Percentiles rank a stretch among this genome's conserved stretches.
These are phyloP conservation scores for Wickerhamomyces silvicola DNA, from an alignment of 805 yeast species.

Conservation along the genomic window DNA sequence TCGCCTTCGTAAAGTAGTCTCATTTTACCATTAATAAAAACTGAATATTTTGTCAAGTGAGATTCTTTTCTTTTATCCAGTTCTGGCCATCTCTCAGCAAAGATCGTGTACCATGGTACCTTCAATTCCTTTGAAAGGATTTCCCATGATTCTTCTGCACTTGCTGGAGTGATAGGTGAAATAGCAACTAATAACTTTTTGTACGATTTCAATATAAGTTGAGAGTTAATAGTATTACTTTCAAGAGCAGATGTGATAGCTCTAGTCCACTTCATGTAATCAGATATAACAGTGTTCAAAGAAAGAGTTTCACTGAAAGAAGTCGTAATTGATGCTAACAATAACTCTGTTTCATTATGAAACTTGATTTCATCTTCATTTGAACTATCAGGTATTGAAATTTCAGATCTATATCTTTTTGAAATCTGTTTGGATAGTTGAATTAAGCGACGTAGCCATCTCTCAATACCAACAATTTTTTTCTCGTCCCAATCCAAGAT, in stretches of 20 bases:
- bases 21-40: conserved; percentile 72
- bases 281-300: conserved; percentile 82
- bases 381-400: conserved; percentile 1
- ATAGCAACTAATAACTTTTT: conserved; percentile 53
- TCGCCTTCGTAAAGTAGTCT: conserved; percentile 38
- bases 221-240: conserved; percentile 28
- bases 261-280: conserved; percentile 79
- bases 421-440: conserved; percentile 15
- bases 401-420: not conserved
- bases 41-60: conserved; percentile 36
- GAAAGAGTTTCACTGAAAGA: conserved; percentile 56
- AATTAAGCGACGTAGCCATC: conserved; percentile 72
- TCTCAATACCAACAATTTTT: conserved; percentile 77
- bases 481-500: conserved; percentile 84
- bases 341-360: conserved; percentile 50
- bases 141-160: conserved; percentile 81
- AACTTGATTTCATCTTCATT: conserved; percentile 44
- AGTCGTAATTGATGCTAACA: conserved; percentile 43
- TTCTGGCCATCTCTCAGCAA: conserved; percentile 62
- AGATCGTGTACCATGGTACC: conserved; percentile 42
- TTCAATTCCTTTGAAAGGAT: conserved; percentile 21
- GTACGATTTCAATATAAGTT: conserved; percentile 41
- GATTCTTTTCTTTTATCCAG: conserved; percentile 32
- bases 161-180: conserved; percentile 78
- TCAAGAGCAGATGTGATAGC: conserved; percentile 34